Base-by-base conservation (phyloP, 257 asterid genomes). In the Solanum tarapatanum region DNA sequence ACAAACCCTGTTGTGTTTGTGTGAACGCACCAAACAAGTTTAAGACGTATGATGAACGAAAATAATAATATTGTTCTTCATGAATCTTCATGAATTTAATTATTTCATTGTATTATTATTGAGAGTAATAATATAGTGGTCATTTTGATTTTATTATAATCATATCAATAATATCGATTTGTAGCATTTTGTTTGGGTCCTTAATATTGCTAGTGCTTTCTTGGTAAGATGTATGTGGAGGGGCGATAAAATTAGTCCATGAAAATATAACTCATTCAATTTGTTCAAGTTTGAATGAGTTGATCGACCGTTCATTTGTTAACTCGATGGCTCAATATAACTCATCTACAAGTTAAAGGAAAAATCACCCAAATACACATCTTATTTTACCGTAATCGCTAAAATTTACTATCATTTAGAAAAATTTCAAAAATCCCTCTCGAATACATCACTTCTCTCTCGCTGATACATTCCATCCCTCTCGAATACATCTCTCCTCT, bases 381-480 rank as follows among this genome's bases (percentile, higher is more conserved):
- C 13, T 43, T 11, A 43, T 43, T 43, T 43, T 43, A 43, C 0
- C 48, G 11, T 43, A 11, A 11, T 43, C 48, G 11, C 48, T 43
- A 43, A 43, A 43, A 43, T 11, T 43, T 43, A 3, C 16, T 11
- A 43, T 5, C 48, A 43, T 43, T 41, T 41, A 41, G 5, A 41
- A 41, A 41, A 41, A 0, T 1, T 11, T 41, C 0, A 41, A 43
- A 43, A 43, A 3, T 43, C 16, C 5, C 14, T 43, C 48, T 43
- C 14, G 0, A 43, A 43, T 43, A 43, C 48, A 43, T 43, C 48
- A 43, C 48, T 43, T 43, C 5, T 43, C 16, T 43, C 16, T 43
- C 48, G 16, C 2, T 43, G 48, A 43, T 43, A 1, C 48, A 41
- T 43, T 43, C 2, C 48, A 41, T 41, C 48, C 2, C 14, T 41